Evolutionary conservation across 345 rosid species (phyloP), one percentile per base, ranked within the genome.

Genomic region (Clausena lansium): DNA sequence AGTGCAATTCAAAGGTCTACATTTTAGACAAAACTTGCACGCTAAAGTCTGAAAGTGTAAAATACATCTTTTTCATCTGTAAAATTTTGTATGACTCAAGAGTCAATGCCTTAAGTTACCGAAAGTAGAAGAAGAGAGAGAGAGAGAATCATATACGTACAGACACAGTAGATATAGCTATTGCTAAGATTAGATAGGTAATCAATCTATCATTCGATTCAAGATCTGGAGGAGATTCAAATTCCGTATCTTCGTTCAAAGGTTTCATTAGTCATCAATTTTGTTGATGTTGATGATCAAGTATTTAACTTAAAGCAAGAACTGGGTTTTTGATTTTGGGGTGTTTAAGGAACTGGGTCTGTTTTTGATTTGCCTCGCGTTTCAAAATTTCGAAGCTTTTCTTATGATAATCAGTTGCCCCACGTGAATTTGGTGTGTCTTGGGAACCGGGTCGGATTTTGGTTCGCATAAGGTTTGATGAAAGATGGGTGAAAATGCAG

Each of bases 401-500:
- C 82, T 74, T 52, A 71, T 52, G 57, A 52, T 52, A 17, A 17
- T 52, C 20, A 52, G 57, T 0, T 1, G 57, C 7, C 57, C 57
- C 1, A 52, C 57, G 7, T 52, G 57, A 50, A 52, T 17, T 52
- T 0, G 57, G 57, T 15, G 57, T 52, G 57, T 52, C 20, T 19
- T 45, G 50, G 57, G 2, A 17, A 19, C 57, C 1, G 6, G 57
- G 57, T 52, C 22, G 57, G 22, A 14, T 52, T 52, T 17, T 52
- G 57, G 22, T 52, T 52, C 7, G 22, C 22, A 1, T 14, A 52
- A 52, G 57, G 20, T 52, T 52, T 52, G 57, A 52, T 77, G 85
- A 79, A 57, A 74, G 77, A 85, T 85, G 90, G 87, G 81, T 59
- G 86, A 78, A 63, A 84, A 82, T 71, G 88, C 84, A 24, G 91